Conservation (phyloP, 1,284 basidiomycete species). For the Cryptococcus neoformans region DNA sequence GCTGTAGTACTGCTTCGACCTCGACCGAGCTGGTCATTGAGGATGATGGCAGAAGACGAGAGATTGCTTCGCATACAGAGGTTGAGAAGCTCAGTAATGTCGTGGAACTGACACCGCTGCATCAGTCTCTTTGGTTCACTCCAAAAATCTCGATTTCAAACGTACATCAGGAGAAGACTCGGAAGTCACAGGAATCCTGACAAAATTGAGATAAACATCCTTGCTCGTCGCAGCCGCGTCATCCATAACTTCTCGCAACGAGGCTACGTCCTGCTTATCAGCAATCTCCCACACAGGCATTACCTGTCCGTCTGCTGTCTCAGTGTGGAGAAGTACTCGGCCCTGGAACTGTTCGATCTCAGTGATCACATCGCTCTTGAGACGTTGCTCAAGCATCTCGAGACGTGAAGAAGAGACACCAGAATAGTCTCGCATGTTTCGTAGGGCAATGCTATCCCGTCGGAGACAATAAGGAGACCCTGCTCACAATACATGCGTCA, state of each 20-base stretch:
- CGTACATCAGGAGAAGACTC: slow-evolving; percentile 53
- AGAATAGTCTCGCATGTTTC: slow-evolving; percentile 87
- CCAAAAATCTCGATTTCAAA: background rate
- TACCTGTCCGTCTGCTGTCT: slow-evolving; percentile 81
- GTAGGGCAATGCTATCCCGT: slow-evolving; percentile 71
- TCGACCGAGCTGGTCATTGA: slow-evolving; percentile 94
- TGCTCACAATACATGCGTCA: slow-evolving; percentile 10
- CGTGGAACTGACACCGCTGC: slow-evolving; percentile 49
- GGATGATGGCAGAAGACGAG: slow-evolving; percentile 71
- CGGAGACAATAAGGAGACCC: slow-evolving; percentile 52
- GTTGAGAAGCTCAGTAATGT: slow-evolving; percentile 68
- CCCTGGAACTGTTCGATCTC: slow-evolving; percentile 83
- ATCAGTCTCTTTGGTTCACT: slow-evolving; percentile 4
- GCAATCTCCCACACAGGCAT: slow-evolving; percentile 96
- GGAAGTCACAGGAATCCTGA: slow-evolving; percentile 84
- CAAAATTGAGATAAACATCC: slow-evolving; percentile 63
- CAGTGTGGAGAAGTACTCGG: slow-evolving; percentile 80
- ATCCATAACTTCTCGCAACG: slow-evolving; percentile 88
- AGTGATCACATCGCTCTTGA: slow-evolving; percentile 82
- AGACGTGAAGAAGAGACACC: slow-evolving; percentile 85
- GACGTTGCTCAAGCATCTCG: slow-evolving; percentile 85
- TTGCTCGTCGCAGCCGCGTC: slow-evolving; percentile 50
- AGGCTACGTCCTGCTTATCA: slow-evolving; percentile 68
- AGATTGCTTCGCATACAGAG: slow-evolving; percentile 74
- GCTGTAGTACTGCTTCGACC: slow-evolving; percentile 91